Evolutionary conservation across 2,329 filamentous ascomycete genomes (phyloP).

Genomic region (Aureobasidium sp.): DNA sequence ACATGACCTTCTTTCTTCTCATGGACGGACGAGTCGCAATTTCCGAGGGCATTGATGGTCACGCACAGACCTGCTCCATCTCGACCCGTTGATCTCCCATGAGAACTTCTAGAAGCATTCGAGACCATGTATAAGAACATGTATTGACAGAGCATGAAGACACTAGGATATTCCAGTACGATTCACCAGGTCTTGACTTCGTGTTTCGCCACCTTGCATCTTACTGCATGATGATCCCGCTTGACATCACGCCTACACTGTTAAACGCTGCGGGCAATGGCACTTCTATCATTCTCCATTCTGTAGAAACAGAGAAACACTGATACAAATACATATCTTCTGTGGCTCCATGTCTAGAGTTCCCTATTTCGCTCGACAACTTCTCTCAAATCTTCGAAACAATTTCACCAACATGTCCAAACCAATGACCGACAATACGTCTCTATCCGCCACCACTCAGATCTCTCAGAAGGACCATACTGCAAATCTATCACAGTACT

Average conservation of each 20-base stretch:
- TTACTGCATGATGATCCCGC: neutral
- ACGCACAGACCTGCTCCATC: neutral
- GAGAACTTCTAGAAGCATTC: neutral
- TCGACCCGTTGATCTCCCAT: neutral
- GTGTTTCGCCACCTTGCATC: neutral
- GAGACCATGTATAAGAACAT: too few relatives aligned
- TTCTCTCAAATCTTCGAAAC: neutral
- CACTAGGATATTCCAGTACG: too few relatives aligned
- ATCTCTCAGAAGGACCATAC: conserved; percentile 1
- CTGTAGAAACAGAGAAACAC: neutral
- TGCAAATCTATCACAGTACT: conserved; percentile 16
- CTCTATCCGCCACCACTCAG: conserved; percentile 15
- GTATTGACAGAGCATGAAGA: neutral
- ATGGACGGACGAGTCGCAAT: conserved; percentile 8
- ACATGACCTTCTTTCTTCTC: neutral
- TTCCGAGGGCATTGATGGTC: conserved; percentile 7
- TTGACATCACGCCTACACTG: conserved; percentile 8
- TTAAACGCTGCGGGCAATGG: neutral
- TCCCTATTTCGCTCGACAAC: neutral
- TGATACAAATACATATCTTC: neutral
- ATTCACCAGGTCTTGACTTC: neutral
- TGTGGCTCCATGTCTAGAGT: conserved; percentile 1
- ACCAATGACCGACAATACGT: conserved; percentile 5
- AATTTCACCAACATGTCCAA: conserved; percentile 11
- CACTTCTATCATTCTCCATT: neutral